These are phyloP conservation scores for Clavispora carvajalis DNA, from an alignment of 805 yeast genomes.

Conservation along the genomic window DNA sequence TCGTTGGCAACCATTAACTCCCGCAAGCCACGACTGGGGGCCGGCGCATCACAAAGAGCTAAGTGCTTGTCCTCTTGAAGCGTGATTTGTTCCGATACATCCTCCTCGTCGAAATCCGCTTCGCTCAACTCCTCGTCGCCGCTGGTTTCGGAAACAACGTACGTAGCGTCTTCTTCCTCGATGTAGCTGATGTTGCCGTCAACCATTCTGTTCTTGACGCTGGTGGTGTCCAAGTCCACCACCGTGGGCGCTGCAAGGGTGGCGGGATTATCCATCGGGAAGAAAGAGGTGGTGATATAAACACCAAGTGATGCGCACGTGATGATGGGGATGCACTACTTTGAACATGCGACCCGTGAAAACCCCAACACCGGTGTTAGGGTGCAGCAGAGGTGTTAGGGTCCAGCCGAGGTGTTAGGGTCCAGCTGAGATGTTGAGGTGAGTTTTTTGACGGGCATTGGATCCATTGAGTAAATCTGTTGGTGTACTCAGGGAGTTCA, in stretches of 20 bases:
- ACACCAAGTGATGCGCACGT: neutral
- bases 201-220: constrained; percentile 14
- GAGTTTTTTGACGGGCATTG: too few relatives aligned
- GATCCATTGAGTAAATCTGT: too few relatives aligned
- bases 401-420: too few relatives aligned
- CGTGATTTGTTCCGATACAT: neutral
- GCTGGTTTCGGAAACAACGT: constrained; percentile 14
- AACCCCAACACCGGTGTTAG: too few relatives aligned
- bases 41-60: neutral
- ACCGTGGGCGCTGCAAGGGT: constrained; percentile 11
- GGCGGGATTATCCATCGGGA: constrained; percentile 6
- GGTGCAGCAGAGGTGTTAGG: too few relatives aligned
- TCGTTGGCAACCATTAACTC: constrained; percentile 71
- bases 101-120: neutral
- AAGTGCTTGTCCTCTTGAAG: neutral
- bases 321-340: neutral
- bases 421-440: too few relatives aligned
- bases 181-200: constrained; percentile 22
- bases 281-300: neutral
- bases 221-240: constrained; percentile 7
- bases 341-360: too few relatives aligned
- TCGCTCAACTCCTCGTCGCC: constrained; percentile 1
- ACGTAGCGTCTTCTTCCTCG: constrained; percentile 38
- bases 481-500: too few relatives aligned
- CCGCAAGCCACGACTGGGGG: constrained; percentile 4